A percentile compares a stretch with the other conserved stretches of the same genome.
Evolutionary conservation across 164 flowering plant genomes (phyloP).

Genomic region (Euptelea pleiosperma): DNA sequence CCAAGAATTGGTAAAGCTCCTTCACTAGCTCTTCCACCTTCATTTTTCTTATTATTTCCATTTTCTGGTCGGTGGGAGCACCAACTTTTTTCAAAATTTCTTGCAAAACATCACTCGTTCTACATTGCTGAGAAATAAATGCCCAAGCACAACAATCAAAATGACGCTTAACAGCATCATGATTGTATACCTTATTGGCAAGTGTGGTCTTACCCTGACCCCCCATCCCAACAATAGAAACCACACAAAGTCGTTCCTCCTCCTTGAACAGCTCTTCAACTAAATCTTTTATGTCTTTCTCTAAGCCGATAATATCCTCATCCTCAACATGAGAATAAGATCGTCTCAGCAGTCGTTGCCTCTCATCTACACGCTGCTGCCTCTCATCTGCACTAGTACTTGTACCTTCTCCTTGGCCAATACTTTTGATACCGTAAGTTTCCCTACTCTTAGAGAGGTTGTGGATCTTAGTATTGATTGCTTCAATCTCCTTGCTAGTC

Average conservation of each 20-base stretch:
- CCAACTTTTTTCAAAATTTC: too few relatives aligned
- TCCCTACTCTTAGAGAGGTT: conserved; percentile 4
- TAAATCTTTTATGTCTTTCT: conserved; percentile 8
- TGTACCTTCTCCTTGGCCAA: neutral
- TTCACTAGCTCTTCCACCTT: neutral
- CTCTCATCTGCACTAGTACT: too few relatives aligned
- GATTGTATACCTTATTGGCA: too few relatives aligned
- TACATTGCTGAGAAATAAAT: too few relatives aligned
- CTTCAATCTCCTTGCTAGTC: conserved; percentile 8
- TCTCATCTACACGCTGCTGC: too few relatives aligned
- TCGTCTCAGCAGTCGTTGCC: neutral
- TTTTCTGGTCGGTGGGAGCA: neutral
- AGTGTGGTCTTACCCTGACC: too few relatives aligned
- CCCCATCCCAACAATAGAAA: conserved; percentile 32
- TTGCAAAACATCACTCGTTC: too few relatives aligned
- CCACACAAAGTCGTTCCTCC: conserved; percentile 5
- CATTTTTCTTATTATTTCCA: neutral
- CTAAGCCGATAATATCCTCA: too few relatives aligned
- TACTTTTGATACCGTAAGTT: conserved; percentile 13
- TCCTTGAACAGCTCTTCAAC: conserved; percentile 7
- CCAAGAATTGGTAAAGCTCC: too few relatives aligned
- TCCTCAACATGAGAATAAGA: conserved; percentile 14
- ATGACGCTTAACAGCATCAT: too few relatives aligned
- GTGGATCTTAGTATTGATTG: conserved; percentile 1
- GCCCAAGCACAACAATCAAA: too few relatives aligned